Percentiles rank a stretch among this genome's conserved stretches.
Conservation (phyloP, 139 green algal genomes). For the Tetradesmus obliquus region DNA sequence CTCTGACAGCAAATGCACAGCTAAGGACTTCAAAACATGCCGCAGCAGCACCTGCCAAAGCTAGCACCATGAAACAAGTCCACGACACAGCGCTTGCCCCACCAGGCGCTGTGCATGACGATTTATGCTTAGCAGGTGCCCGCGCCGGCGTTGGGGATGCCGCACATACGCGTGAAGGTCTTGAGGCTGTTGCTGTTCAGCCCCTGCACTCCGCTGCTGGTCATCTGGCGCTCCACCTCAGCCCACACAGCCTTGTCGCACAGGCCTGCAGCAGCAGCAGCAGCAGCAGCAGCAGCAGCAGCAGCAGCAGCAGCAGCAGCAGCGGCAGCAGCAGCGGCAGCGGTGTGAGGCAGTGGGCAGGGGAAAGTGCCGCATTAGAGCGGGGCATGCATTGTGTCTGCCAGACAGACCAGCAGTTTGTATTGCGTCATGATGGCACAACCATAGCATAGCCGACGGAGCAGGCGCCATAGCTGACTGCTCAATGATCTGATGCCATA, state of each 20-base stretch:
- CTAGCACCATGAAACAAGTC: no score
- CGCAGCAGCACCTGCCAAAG: background rate
- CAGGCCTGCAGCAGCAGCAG: slow-evolving; percentile 19
- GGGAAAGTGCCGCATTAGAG: no score
- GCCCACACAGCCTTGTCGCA: slow-evolving; percentile 8
- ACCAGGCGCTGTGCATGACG: no score
- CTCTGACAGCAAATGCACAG: background rate
- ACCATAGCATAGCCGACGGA: no score
- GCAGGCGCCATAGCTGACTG: no score
- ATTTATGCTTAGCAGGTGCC: background rate
- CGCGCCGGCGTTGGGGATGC: slow-evolving; percentile 23
- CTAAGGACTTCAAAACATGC: no score
- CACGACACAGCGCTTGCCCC: no score
- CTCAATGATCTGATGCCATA: no score
- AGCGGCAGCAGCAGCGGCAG: background rate
- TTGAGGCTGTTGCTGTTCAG: background rate
- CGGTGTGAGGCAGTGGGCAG: no score
- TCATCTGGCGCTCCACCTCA: slow-evolving; percentile 5
- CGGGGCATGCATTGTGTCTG: no score
- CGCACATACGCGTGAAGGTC: background rate
- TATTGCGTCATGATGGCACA: no score
- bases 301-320: background rate
- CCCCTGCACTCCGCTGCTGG: background rate
- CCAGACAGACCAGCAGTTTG: no score
- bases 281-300: background rate